Base-by-base conservation (phyloP, 352 stramenopile genomes). In the Elongisporangium prolatum region DNA sequence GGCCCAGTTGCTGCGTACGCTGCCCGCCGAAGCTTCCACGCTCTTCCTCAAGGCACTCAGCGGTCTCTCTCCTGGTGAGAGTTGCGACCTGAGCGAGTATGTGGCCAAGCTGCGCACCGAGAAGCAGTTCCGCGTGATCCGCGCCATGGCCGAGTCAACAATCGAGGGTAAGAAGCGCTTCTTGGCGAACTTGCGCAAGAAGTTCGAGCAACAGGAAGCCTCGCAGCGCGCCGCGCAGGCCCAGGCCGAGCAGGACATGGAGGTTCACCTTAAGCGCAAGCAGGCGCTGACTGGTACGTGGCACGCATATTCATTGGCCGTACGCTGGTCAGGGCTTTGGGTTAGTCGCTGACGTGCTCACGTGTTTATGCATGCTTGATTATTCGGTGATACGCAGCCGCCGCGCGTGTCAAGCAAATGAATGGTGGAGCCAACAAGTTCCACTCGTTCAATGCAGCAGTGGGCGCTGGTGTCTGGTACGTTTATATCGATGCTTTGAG, bases 51-150 rank as follows among this genome's bases (percentile, higher is more conserved):
- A 77, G 65, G 87, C 82, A 57, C 76, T 94, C 34, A 87, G 80
- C 28, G 84, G 84, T 0, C 67, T 94, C 16, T 89, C 80, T 24
- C 75, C 84, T 1, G 68, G 73, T 21, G 84, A 93, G 59, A 89
- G 76, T 59, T 70, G 81, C 64, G 80, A 92, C 57, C 75, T 94
- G 48, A 89, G 82, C 49, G 75, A 79, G 49, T 90, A 94, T 53
- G 77, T 94, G 50, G 67, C 75, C 52, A 74, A 73, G 49, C 72
- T 94, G 60, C 80, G 84, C 21, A 76, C 84, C 38, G 78, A 90
- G 64, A 94, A 94, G 64, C 83, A 94, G 71, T 94, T 88, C 63
- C 84, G 84, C 37, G 84, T 94, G 57, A 91, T 94, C 58, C 85
- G 87, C 48, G 82, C 84, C 37, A 89, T 94, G 80, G 81, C 80